Evolutionary conservation across 106 monocot species (phyloP).

Genomic region (Phalaenopsis equestris): DNA sequence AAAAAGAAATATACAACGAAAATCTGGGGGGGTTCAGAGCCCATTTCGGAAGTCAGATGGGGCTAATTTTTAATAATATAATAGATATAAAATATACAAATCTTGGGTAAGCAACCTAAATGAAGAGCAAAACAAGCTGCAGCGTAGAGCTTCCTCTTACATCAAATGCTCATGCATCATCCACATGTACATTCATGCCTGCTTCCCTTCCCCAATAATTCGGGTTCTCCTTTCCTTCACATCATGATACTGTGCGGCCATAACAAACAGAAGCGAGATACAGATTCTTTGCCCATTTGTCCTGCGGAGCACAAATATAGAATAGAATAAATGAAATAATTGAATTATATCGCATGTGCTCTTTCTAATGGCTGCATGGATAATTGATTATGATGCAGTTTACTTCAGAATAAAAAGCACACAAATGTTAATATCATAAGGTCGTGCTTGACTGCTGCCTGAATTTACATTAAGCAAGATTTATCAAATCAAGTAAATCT

Average conservation of each 20-base stretch:
- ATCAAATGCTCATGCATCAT: background rate
- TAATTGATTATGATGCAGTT: background rate
- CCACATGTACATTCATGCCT: background rate
- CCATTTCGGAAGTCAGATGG: background rate
- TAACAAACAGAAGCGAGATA: conserved; percentile 41
- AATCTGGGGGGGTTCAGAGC: background rate
- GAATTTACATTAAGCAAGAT: no score
- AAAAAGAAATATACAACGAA: background rate
- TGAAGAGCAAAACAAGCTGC: background rate
- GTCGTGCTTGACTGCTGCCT: no score
- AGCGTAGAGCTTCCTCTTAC: background rate
- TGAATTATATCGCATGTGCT: background rate
- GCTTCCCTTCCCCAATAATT: background rate
- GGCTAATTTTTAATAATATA: background rate
- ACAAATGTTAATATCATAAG: background rate
- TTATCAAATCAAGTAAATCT: no score
- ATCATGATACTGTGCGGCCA: conserved; percentile 43
- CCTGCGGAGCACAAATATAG: conserved; percentile 12
- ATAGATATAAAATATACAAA: conserved; percentile 7
- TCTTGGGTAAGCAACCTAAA: background rate
- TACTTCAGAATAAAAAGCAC: background rate
- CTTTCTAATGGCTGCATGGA: no score
- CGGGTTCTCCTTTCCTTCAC: background rate
- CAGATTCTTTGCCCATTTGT: conserved; percentile 62
- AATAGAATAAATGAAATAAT: background rate